phyloP scores from a whole-genome alignment of 306 rosid species.

The Astragalus membranaceus region DNA sequence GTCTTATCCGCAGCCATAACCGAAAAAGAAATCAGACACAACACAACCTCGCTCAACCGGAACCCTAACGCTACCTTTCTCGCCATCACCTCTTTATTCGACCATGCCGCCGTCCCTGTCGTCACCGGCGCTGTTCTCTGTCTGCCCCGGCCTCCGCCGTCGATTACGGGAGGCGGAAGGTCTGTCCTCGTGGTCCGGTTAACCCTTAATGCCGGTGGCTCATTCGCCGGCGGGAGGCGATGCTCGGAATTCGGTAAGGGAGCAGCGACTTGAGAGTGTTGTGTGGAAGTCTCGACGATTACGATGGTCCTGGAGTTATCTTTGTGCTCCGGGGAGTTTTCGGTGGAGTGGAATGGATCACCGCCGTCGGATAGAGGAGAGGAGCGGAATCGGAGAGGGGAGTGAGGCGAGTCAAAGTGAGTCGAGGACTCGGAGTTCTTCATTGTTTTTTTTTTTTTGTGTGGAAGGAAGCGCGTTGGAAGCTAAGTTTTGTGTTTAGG shows the following conservation, averaged over 20 bases:
- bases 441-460: slow-evolving; percentile 21
- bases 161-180: slow-evolving; percentile 20
- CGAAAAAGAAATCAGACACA: slow-evolving; percentile 86
- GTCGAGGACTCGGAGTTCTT: slow-evolving; percentile 55
- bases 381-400: slow-evolving; percentile 62
- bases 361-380: slow-evolving; percentile 69
- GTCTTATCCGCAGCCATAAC: slow-evolving; percentile 98
- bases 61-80: slow-evolving; percentile 74
- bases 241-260: slow-evolving; percentile 16
- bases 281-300: slow-evolving; percentile 31
- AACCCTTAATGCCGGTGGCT: slow-evolving; percentile 14
- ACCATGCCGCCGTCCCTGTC: background rate
- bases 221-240: slow-evolving; percentile 27
- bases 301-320: slow-evolving; percentile 65
- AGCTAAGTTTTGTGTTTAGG: background rate
- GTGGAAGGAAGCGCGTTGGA: slow-evolving; percentile 11
- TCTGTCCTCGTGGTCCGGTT: slow-evolving; percentile 46
- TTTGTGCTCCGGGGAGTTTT: slow-evolving; percentile 34
- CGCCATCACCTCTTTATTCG: slow-evolving; percentile 37
- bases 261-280: slow-evolving; percentile 35
- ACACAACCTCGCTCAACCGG: slow-evolving; percentile 61
- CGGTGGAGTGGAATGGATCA: slow-evolving; percentile 63
- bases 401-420: slow-evolving; percentile 52
- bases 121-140: background rate
- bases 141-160: background rate